Evolutionary conservation across 2,329 filamentous ascomycete species (phyloP).

Genomic region (Penicillium sp.): DNA sequence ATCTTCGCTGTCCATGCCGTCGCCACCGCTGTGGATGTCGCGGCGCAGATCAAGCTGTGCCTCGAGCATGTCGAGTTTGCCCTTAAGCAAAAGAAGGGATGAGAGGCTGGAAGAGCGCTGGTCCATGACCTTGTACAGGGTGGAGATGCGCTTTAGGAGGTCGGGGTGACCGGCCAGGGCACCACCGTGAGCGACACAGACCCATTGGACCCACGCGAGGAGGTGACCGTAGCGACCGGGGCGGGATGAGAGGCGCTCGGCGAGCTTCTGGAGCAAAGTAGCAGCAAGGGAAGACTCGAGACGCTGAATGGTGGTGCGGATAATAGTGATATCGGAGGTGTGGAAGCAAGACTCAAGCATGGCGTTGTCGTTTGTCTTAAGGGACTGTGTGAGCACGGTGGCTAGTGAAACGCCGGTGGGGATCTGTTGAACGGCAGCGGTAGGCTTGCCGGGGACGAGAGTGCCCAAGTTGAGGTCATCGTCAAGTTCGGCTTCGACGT

Average conservation of each 20-base stretch:
- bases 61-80: conserved; percentile 91
- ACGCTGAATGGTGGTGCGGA: conserved; percentile 86
- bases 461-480: conserved; percentile 43
- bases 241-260: conserved; percentile 80
- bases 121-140: conserved; percentile 81
- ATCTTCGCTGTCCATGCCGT: conserved; percentile 52
- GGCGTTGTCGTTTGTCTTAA: conserved; percentile 85
- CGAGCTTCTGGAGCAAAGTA: conserved; percentile 76
- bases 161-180: conserved; percentile 85
- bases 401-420: conserved; percentile 79
- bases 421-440: conserved; percentile 52
- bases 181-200: conserved; percentile 85
- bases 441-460: conserved; percentile 47
- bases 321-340: conserved; percentile 70
- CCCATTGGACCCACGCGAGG: conserved; percentile 96
- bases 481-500: conserved; percentile 61
- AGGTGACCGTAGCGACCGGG: conserved; percentile 87
- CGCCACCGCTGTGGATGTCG: conserved; percentile 58
- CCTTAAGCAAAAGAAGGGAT: conserved; percentile 83
- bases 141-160: conserved; percentile 72
- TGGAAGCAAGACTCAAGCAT: conserved; percentile 92
- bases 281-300: conserved; percentile 83
- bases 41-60: conserved; percentile 81
- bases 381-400: conserved; percentile 89
- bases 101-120: conserved; percentile 81